Conservation (phyloP, 169 alveolate species). For the Plasmodium berghei region DNA sequence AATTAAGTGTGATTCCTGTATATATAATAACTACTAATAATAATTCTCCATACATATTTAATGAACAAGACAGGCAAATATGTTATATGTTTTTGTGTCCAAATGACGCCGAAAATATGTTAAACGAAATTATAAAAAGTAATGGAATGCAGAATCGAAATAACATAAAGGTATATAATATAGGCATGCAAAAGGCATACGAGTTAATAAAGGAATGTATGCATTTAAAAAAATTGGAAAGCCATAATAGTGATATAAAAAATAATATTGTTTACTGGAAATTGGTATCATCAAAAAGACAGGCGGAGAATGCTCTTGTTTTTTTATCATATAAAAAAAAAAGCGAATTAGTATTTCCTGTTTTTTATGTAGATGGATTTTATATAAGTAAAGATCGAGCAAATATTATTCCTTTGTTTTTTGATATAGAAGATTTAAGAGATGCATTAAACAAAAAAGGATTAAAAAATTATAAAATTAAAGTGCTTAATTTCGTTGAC, state of each 20-base stretch:
- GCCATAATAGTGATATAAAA: constrained; percentile 13
- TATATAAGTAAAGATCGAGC: constrained; percentile 24
- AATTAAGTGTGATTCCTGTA: constrained; percentile 50
- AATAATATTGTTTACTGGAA: constrained; percentile 63
- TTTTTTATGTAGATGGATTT: constrained; percentile 63
- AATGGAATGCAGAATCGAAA: constrained; percentile 46
- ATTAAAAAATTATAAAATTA: constrained; percentile 23
- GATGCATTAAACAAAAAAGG: constrained; percentile 3
- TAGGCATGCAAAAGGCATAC: constrained; percentile 64
- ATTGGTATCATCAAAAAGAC: constrained; percentile 51
- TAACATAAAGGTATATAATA: constrained; percentile 42
- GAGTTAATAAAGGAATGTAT: constrained; percentile 53
- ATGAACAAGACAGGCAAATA: constrained; percentile 65
- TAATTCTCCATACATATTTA: constrained; percentile 68
- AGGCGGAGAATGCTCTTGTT: constrained; percentile 37
- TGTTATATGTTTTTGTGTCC: constrained; percentile 71
- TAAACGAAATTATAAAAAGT: constrained; percentile 44
- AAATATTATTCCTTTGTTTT: constrained; percentile 47
- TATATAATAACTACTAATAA: constrained; percentile 56
- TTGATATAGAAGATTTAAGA: constrained; percentile 67
- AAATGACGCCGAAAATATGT: constrained; percentile 68
- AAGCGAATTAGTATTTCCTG: constrained; percentile 51
- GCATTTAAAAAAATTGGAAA: constrained; percentile 36
- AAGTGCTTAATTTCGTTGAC: constrained; percentile 63
- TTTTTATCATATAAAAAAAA: constrained; percentile 54